Base-by-base conservation (phyloP, 2,329 filamentous ascomycete genomes). In the Nemania abortiva region DNA sequence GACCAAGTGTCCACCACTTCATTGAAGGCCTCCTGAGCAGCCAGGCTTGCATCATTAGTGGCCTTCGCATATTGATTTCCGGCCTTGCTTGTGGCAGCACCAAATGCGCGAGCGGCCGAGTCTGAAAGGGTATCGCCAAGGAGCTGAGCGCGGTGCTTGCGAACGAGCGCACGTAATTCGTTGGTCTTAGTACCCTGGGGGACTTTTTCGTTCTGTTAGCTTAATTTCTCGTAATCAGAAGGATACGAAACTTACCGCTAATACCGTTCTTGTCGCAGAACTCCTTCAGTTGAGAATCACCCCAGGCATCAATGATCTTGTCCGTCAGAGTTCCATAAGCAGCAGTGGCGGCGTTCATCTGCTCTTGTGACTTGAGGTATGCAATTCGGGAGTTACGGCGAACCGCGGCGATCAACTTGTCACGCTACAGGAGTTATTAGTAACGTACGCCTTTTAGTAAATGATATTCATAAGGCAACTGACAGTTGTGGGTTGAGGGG, bases 231-330 rank as follows among this genome's bases (percentile, higher is more conserved):
- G 15, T 24, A 6, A 1, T 10, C 42, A 2, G 0, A 2, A n/a
- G 9, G 6, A 6, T 5, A 39, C 7, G 9, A 15, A 56, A 15
- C 79, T 31, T 74, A 83, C 82, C 82, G 13, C 78, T 80, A 78
- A 99, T 92, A 66, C 90, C 89, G 75, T 98, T 96, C 86, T 95
- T 93, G 84, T 98, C 95, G 64, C 90, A 90, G 84, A 96, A 98
- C 71, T 93, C 91, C 87, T 98, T 98, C 79, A 99, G 87, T 80
- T 97, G 86, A 49, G 87, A 88, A 77, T 98, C 95, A 77, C 92
- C 91, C 96, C 96, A 99, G 3, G 92, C 90, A 75, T 97, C 91
- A 77, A 98, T 92, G 62, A 98, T 85, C 76, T 91, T 90, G 75
- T 98, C 93, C 71, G 91, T 93, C 50, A 98, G 83, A 56, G 89